A percentile compares a stretch with the other conserved stretches of the same genome.
Conservation (phyloP, 768 basidiomycete genomes). For the Termitomyces sp. region DNA sequence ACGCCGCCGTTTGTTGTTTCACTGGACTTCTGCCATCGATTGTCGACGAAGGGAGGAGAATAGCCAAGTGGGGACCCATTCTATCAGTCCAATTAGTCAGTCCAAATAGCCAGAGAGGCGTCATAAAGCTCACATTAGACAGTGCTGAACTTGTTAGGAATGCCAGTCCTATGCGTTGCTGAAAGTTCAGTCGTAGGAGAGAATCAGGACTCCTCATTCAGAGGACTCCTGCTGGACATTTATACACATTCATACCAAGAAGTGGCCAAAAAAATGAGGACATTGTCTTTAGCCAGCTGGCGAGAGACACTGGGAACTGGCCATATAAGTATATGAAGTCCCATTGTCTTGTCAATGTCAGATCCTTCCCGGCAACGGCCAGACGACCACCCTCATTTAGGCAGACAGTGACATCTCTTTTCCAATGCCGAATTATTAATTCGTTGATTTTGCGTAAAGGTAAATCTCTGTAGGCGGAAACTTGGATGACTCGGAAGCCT, state of each 20-base stretch:
- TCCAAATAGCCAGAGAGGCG: not conserved
- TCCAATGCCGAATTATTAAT: too few species aligned
- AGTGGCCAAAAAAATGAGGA: not conserved
- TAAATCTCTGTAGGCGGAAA: too few species aligned
- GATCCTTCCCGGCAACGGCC: not conserved
- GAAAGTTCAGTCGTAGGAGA: not conserved
- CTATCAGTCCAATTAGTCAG: not conserved
- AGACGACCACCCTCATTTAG: not conserved
- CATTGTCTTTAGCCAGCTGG: not conserved
- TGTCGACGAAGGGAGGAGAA: too few species aligned
- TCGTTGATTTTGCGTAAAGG: too few species aligned
- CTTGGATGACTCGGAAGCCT: too few species aligned
- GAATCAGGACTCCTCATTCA: not conserved
- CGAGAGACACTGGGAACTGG: not conserved
- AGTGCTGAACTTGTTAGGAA: not conserved
- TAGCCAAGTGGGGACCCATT: not conserved
- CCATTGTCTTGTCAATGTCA: not conserved
- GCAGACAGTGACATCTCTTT: not conserved
- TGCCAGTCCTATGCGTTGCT: not conserved
- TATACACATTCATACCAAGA: not conserved
- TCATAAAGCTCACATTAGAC: not conserved
- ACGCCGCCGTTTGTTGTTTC: not conserved
- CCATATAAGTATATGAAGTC: not conserved
- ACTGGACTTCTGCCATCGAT: not conserved
- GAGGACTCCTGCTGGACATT: not conserved